Conservation (phyloP, 352 stramenopile genomes). For the Plasmopara halstedii region DNA sequence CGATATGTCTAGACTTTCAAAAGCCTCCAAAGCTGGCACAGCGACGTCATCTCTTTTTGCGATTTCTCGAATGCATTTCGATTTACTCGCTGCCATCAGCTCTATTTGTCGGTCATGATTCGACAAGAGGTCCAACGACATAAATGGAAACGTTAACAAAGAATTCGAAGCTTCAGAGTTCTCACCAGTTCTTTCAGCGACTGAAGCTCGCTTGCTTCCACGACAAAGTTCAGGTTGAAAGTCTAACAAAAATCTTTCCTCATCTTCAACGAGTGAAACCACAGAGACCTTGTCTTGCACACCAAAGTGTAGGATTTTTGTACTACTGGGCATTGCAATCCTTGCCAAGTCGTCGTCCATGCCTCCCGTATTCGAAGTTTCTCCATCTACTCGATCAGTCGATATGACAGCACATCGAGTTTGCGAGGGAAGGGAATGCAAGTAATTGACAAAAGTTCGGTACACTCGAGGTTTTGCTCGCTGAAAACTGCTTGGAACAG, state of each 20-base stretch:
- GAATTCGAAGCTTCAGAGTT: conserved; percentile 1
- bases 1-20: conserved; percentile 35
- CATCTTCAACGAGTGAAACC: conserved; percentile 40
- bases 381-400: conserved; percentile 1
- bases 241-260: conserved; percentile 45
- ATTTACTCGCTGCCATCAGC: conserved; percentile 50
- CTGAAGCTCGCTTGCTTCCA: not conserved
- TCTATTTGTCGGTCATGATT: conserved; percentile 37
- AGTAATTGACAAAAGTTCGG: conserved; percentile 22
- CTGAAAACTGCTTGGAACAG: conserved; percentile 54
- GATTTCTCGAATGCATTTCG: conserved; percentile 31
- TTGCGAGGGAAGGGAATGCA: conserved; percentile 22
- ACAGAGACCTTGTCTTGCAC: conserved; percentile 35
- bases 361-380: not conserved
- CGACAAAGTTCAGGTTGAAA: conserved; percentile 21
- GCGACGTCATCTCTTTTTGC: conserved; percentile 28
- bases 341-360: not conserved
- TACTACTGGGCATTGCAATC: conserved; percentile 1
- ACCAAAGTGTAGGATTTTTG: conserved; percentile 5
- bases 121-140: conserved; percentile 37
- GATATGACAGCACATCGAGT: conserved; percentile 39
- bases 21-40: conserved; percentile 37
- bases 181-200: conserved; percentile 1
- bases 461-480: conserved; percentile 50
- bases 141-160: conserved; percentile 16